Evolutionary conservation across 108 stramenopile species (phyloP), one percentile per base, ranked within the genome.

Genomic region (Nitzschia sp.): DNA sequence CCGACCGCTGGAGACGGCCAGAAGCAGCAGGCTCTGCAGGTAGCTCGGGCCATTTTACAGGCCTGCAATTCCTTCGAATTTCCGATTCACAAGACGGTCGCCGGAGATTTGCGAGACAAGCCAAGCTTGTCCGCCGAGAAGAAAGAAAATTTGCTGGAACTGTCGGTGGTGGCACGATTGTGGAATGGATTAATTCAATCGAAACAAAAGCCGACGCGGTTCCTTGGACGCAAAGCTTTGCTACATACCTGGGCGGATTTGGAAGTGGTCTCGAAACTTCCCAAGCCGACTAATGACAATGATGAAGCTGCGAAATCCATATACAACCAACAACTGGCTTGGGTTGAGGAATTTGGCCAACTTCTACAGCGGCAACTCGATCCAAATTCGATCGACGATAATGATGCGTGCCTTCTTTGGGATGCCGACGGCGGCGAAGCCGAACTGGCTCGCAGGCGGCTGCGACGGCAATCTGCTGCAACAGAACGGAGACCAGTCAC

Each of bases 121-220:
- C 65, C 73, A 13, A 50, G 57, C 0, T 54, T 46, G 30, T 16
- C 59, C 21, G 19, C 26, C 29, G 30, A 58, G 28, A 50, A 57
- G 64, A 67, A 67, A 41, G 31, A 62, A 27, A 17, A 62, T 27
- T 52, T 61, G 11, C n/a, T 63, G n/a, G 73, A 75, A 61, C 28
- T 54, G 32, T 32, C 38, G 19, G 47, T 68, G 11, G 59, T 58
- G 59, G 62, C 76, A 36, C 54, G 58, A 36, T 35, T 77, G n/a
- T 77, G 76, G 76, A 77, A 77, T 52, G 76, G 63, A 33, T 29
- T 77, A 46, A 57, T 70, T 23, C 46, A 64, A 53, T 70, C 68
- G 9, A 54, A 77, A n/a, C 76, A 77, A 53, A 77, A 77, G 27
- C 76, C 76, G 32, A 55, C 69, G 6, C 62, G 69, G 16, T 77